Evolutionary conservation across 441 rosid genomes (phyloP).

Genomic region (Kokia cookei): DNA sequence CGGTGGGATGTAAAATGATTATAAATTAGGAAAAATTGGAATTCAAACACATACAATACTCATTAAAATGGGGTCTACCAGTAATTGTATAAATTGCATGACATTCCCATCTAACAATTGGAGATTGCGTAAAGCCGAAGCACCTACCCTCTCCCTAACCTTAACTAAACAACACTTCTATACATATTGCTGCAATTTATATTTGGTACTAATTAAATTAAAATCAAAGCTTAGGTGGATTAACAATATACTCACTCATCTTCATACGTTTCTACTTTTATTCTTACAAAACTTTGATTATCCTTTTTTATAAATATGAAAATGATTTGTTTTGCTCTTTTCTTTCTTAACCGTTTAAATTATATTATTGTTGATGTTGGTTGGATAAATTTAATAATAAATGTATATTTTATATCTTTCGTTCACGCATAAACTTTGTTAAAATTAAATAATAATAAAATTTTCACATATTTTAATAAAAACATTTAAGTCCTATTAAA

Average conservation of each 20-base stretch:
- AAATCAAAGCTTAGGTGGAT: neutral
- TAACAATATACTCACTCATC: neutral
- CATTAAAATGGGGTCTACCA: constrained; percentile 8
- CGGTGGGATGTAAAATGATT: neutral
- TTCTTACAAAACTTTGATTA: neutral
- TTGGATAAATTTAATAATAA: no score
- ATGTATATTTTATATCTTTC: no score
- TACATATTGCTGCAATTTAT: neutral
- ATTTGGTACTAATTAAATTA: neutral
- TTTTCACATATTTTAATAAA: no score
- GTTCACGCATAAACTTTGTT: no score
- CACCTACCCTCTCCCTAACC: neutral
- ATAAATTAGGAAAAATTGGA: neutral
- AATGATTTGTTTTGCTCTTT: neutral
- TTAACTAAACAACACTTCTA: neutral
- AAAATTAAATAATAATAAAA: no score
- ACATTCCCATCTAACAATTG: constrained; percentile 10
- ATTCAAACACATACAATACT: neutral
- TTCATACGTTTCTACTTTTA: neutral
- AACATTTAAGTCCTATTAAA: no score
- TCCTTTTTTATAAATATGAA: neutral
- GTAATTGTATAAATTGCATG: constrained; percentile 8
- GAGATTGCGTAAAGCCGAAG: constrained; percentile 2
- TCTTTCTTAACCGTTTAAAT: no score
- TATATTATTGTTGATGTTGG: no score